Evolutionary conservation across 805 yeast genomes (phyloP).

Genomic region (Myxozyma udenii): DNA sequence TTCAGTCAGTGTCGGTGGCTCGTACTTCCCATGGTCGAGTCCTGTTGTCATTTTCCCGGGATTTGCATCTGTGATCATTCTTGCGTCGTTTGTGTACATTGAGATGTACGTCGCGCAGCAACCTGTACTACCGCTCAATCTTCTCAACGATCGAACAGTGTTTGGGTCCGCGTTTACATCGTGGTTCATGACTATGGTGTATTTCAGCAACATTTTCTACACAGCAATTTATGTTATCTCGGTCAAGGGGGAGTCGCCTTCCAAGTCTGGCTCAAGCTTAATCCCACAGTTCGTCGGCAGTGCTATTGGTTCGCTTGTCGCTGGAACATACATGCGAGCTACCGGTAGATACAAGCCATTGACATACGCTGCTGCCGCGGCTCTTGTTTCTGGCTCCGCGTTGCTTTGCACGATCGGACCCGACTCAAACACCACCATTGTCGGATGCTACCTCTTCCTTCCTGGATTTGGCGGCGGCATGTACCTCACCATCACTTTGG

Average conservation of each 20-base stretch:
- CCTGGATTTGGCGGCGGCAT: slow-evolving; percentile 64
- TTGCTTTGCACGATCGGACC: slow-evolving; percentile 35
- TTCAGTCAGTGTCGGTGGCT: slow-evolving; percentile 66
- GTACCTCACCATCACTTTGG: slow-evolving; percentile 64
- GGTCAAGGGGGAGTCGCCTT: slow-evolving; percentile 51
- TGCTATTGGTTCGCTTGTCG: slow-evolving; percentile 60
- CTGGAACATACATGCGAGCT: slow-evolving; percentile 63
- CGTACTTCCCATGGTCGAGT: slow-evolving; percentile 49
- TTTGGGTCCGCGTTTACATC: slow-evolving; percentile 62
- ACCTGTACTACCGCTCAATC: slow-evolving; percentile 63
- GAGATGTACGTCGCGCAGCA: slow-evolving; percentile 54
- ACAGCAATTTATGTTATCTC: slow-evolving; percentile 65
- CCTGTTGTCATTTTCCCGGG: slow-evolving; percentile 42
- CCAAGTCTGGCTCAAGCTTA: slow-evolving; percentile 54
- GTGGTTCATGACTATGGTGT: slow-evolving; percentile 69
- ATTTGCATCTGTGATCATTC: slow-evolving; percentile 37
- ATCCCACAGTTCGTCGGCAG: slow-evolving; percentile 62
- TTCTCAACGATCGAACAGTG: slow-evolving; percentile 58
- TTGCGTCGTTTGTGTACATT: slow-evolving; percentile 47
- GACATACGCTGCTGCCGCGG: slow-evolving; percentile 44
- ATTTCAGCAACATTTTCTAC: slow-evolving; percentile 61
- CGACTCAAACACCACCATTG: slow-evolving; percentile 29
- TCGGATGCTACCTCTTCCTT: slow-evolving; percentile 46
- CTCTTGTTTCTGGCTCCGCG: slow-evolving; percentile 49
- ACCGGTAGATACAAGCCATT: slow-evolving; percentile 64